Percentiles rank a stretch among this genome's conserved stretches.
Evolutionary conservation across 768 basidiomycete genomes (phyloP).

Genomic region (Cubamyces sp.): DNA sequence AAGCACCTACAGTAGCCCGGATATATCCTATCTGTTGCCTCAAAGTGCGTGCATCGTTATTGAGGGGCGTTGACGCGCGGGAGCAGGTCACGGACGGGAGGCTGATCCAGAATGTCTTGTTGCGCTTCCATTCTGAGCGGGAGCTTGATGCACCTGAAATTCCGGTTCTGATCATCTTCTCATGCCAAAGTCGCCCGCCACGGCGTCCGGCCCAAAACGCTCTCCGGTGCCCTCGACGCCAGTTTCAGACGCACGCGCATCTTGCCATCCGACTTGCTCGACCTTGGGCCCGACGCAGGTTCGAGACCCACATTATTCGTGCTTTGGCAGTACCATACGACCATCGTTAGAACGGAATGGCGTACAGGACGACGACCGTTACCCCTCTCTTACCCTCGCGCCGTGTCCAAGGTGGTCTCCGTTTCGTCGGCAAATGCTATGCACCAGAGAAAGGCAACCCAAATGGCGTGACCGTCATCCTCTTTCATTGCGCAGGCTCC

Average conservation of each 20-base stretch:
- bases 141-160: not conserved
- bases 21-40: too few species aligned
- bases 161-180: constrained; percentile 3
- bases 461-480: constrained; percentile 7
- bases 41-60: too few species aligned
- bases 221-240: too few species aligned
- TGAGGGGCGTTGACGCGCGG: too few species aligned
- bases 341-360: not conserved
- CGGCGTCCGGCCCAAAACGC: too few species aligned
- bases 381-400: constrained; percentile 4
- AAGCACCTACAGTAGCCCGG: too few species aligned
- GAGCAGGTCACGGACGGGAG: too few species aligned
- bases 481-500: constrained; percentile 20
- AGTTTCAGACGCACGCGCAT: too few species aligned
- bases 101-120: too few species aligned
- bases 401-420: not conserved
- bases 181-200: not conserved
- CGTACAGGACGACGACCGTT: constrained; percentile 6
- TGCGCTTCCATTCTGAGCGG: not conserved
- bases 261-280: too few species aligned
- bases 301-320: too few species aligned
- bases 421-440: constrained; percentile 15
- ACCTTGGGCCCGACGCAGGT: not conserved
- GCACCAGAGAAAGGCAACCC: constrained; percentile 1
- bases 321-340: too few species aligned